Evolutionary conservation across 768 basidiomycete species (phyloP).

Genomic region (Neoboletus magnificus): DNA sequence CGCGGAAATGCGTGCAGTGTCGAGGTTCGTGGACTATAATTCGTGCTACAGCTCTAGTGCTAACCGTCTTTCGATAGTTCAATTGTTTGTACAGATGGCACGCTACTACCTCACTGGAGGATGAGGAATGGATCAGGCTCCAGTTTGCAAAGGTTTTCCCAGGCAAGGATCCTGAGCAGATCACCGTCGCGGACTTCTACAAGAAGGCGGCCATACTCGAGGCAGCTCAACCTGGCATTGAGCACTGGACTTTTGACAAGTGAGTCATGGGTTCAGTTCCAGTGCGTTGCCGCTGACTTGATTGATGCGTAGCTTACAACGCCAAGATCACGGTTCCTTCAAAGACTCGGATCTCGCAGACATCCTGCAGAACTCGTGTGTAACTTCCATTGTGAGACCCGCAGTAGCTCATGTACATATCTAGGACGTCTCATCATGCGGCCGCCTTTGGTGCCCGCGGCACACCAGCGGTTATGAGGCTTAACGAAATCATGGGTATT

Average conservation of each 20-base stretch:
- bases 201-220: slow-evolving; percentile 39
- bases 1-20: slow-evolving; percentile 80
- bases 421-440: slow-evolving; percentile 68
- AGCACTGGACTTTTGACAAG: slow-evolving; percentile 68
- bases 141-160: slow-evolving; percentile 54
- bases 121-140: slow-evolving; percentile 63
- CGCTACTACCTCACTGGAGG: slow-evolving; percentile 68
- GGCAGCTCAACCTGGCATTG: slow-evolving; percentile 41
- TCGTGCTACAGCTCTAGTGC: not conserved
- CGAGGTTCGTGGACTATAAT: slow-evolving; percentile 46
- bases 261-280: slow-evolving; percentile 26
- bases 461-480: slow-evolving; percentile 69
- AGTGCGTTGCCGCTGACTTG: not conserved
- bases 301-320: slow-evolving; percentile 45
- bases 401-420: not conserved
- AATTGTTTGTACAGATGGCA: slow-evolving; percentile 87
- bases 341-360: slow-evolving; percentile 68
- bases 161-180: slow-evolving; percentile 45
- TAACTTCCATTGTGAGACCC: slow-evolving; percentile 2
- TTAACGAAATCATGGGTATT: slow-evolving; percentile 85
- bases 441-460: slow-evolving; percentile 73
- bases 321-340: slow-evolving; percentile 58
- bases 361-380: slow-evolving; percentile 65
- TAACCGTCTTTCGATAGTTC: slow-evolving; percentile 46
- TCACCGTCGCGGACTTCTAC: slow-evolving; percentile 52